These are phyloP conservation scores for Colletotrichum musicola DNA, from an alignment of 2,329 filamentous ascomycete species.

Conservation along the genomic window DNA sequence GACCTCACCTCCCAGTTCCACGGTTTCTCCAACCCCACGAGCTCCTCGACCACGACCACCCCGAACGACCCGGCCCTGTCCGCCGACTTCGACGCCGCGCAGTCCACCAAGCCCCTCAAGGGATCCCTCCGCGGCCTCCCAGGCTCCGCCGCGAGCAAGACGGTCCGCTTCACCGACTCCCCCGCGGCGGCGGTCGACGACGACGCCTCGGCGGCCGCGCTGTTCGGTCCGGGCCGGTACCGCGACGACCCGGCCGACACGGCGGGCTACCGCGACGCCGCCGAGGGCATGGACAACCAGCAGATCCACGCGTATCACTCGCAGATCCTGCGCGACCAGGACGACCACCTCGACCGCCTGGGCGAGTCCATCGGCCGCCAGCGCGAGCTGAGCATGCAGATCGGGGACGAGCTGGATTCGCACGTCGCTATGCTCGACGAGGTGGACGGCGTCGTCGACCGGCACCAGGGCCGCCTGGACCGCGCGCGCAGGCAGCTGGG, in stretches of 20 bases:
- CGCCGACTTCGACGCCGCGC: conserved; percentile 74
- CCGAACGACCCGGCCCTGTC: conserved; percentile 75
- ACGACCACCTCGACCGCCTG: conserved; percentile 89
- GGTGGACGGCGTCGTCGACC: conserved; percentile 83
- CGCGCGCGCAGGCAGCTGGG: conserved; percentile 80
- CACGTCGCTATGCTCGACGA: conserved; percentile 93
- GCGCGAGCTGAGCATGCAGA: conserved; percentile 93
- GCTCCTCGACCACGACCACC: conserved; percentile 64
- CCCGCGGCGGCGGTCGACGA: conserved; percentile 53
- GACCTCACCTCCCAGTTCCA: conserved; percentile 86
- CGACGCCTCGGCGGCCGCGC: conserved; percentile 58
- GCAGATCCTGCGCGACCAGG: conserved; percentile 86
- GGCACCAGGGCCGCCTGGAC: conserved; percentile 82
- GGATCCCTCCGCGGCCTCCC: conserved; percentile 48
- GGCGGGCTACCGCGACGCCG: conserved; percentile 70
- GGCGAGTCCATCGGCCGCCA: conserved; percentile 90
- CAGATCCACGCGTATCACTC: conserved; percentile 90
- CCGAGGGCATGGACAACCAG: conserved; percentile 76
- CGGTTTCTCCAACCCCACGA: conserved; percentile 67
- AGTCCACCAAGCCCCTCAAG: conserved; percentile 52
- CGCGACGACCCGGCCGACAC: conserved; percentile 74
- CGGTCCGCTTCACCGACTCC: conserved; percentile 87
- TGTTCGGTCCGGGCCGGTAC: conserved; percentile 67
- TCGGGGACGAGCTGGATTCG: conserved; percentile 93
- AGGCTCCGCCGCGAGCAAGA: conserved; percentile 65